Conservation (phyloP, 2,329 filamentous ascomycete species). For the Paradendryphiella salina region DNA sequence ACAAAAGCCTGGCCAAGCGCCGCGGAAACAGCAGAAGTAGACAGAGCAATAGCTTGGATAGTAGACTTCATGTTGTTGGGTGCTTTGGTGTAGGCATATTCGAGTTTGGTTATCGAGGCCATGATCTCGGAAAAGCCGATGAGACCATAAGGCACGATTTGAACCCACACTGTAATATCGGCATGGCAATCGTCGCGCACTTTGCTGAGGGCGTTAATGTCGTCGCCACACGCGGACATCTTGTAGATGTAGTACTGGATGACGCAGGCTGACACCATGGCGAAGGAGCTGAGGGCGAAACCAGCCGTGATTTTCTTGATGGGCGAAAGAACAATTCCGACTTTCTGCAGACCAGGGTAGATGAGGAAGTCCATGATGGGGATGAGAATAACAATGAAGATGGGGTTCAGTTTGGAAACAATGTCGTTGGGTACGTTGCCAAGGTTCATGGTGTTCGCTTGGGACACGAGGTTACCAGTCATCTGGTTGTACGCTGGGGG, state of each 20-base stretch:
- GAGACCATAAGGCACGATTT: conserved; percentile 58
- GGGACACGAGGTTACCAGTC: conserved; percentile 67
- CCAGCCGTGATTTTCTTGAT: conserved; percentile 76
- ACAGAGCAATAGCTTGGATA: conserved; percentile 43
- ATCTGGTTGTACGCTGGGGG: conserved; percentile 56
- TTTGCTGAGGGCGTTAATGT: conserved; percentile 36
- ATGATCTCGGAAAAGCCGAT: conserved; percentile 65
- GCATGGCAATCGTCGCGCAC: conserved; percentile 50
- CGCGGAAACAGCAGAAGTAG: conserved; percentile 41
- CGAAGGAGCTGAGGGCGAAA: conserved; percentile 66
- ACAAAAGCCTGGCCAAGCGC: conserved; percentile 41
- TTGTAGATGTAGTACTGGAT: conserved; percentile 60
- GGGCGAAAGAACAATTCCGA: conserved; percentile 68
- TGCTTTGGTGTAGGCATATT: conserved; percentile 58
- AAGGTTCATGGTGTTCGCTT: conserved; percentile 68
- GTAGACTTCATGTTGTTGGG: conserved; percentile 64
- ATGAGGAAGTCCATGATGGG: conserved; percentile 64
- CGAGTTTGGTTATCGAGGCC: conserved; percentile 69
- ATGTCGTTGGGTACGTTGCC: conserved; percentile 76
- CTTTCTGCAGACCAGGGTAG: conserved; percentile 69
- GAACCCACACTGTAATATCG: conserved; percentile 60
- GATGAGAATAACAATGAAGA: conserved; percentile 71
- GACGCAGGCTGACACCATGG: conserved; percentile 62
- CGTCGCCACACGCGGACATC: conserved; percentile 32
- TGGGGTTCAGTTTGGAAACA: conserved; percentile 74